Evolutionary conservation across 192 early-diverging fungal species (phyloP).

Genomic region (Dimargaris xerosporica): DNA sequence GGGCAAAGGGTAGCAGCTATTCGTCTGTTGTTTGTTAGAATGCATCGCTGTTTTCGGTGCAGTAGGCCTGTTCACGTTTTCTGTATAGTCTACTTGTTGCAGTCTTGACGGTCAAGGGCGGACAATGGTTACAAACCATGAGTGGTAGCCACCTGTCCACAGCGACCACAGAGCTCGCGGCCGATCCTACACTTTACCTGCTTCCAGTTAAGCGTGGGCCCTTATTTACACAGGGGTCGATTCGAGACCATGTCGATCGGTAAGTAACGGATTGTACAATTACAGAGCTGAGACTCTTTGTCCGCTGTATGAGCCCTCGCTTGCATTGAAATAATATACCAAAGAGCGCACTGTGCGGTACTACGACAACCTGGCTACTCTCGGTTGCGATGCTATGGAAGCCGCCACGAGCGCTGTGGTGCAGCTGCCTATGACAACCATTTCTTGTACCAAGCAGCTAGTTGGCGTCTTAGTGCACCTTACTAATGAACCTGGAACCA

Average conservation of each 20-base stretch:
- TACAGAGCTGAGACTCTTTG: neutral
- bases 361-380: neutral
- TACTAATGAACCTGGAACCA: neutral
- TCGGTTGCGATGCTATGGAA: no score
- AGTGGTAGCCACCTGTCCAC: no score
- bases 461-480: neutral
- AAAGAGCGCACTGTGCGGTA: neutral
- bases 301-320: neutral
- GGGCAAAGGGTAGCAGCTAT: no score
- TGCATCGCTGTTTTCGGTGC: no score
- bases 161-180: no score
- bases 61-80: no score
- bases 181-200: no score
- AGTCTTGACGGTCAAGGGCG: no score
- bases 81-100: no score
- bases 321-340: neutral
- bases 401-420: neutral
- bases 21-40: no score
- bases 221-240: neutral
- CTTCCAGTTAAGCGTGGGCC: slow-evolving; percentile 2
- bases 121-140: no score
- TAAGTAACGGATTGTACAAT: neutral
- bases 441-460: no score
- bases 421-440: neutral
- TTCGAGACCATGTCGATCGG: neutral